Evolutionary conservation across 2,329 filamentous ascomycete species (phyloP).

Genomic region (Xylaria multiplex): DNA sequence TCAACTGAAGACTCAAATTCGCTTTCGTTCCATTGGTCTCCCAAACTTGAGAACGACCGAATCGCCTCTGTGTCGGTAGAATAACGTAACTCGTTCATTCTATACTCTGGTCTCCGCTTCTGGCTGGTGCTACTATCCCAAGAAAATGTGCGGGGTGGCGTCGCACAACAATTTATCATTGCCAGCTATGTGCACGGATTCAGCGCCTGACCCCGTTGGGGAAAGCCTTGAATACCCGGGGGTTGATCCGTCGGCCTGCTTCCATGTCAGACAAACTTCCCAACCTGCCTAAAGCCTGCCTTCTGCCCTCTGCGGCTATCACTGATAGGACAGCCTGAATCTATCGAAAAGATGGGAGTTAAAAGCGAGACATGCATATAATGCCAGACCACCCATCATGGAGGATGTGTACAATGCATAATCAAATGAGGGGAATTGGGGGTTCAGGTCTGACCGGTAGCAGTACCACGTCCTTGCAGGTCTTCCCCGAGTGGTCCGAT

Average conservation of each 20-base stretch:
- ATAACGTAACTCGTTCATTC: slow-evolving; percentile 14
- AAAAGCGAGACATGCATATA: slow-evolving; percentile 4
- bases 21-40: slow-evolving; percentile 10
- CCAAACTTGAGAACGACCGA: slow-evolving; percentile 4
- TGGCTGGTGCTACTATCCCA: neutral
- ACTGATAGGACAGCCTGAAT: slow-evolving; percentile 5
- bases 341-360: neutral
- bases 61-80: neutral
- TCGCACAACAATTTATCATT: slow-evolving; percentile 9
- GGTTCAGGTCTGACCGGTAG: slow-evolving; percentile 15
- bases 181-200: slow-evolving; percentile 9
- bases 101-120: slow-evolving; percentile 8
- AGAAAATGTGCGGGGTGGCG: slow-evolving; percentile 3
- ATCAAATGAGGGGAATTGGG: slow-evolving; percentile 2
- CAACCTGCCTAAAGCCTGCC: slow-evolving; percentile 16
- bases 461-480: neutral
- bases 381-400: slow-evolving; percentile 4
- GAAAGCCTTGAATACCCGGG: neutral
- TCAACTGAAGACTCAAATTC: slow-evolving; percentile 9
- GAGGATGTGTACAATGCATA: slow-evolving; percentile 4
- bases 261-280: slow-evolving; percentile 8
- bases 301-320: neutral
- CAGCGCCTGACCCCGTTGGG: slow-evolving; percentile 9
- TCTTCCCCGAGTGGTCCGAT: slow-evolving; percentile 6
- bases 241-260: slow-evolving; percentile 6